Conservation (phyloP, 1,139 yeast genomes). For the Kurtzmaniella quercitrusa region DNA sequence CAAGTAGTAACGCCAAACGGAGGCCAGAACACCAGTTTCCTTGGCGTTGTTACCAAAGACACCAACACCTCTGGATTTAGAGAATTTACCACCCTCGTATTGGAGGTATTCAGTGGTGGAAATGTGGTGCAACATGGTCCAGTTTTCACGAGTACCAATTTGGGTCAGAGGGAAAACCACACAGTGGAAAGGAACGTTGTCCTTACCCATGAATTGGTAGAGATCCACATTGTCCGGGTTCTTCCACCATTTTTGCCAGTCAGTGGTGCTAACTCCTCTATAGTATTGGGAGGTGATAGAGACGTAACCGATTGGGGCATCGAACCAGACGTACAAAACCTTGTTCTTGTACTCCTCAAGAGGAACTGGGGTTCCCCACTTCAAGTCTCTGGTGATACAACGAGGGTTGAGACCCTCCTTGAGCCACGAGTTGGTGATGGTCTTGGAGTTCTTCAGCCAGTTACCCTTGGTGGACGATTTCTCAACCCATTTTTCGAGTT, state of each 20-base stretch:
- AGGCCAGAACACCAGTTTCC: constrained; percentile 84
- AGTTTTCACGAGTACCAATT: constrained; percentile 79
- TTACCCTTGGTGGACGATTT: constrained; percentile 64
- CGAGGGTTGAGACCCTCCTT: constrained; percentile 91
- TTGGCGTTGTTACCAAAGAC: constrained; percentile 97
- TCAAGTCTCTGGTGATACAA: constrained; percentile 93
- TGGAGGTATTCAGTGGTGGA: constrained; percentile 95
- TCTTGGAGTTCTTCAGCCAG: constrained; percentile 90
- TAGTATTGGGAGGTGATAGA: constrained; percentile 95
- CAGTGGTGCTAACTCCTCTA: constrained; percentile 15
- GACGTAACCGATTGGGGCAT: constrained; percentile 94
- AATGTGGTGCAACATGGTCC: constrained; percentile 90
- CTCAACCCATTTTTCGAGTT: constrained; percentile 68
- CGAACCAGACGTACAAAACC: constrained; percentile 97
- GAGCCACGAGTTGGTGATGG: constrained; percentile 89
- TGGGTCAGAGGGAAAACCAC: constrained; percentile 94
- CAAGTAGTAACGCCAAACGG: constrained; percentile 97
- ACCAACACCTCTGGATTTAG: constrained; percentile 94
- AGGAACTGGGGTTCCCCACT: constrained; percentile 99
- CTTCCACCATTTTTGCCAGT: constrained; percentile 87
- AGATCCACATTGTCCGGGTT: constrained; percentile 78
- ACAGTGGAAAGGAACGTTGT: constrained; percentile 97
- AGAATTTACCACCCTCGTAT: constrained; percentile 96
- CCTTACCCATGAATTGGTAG: constrained; percentile 99
- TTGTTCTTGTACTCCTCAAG: constrained; percentile 75